Conservation (phyloP, 805 yeast genomes). For the Schizosaccharomyces japonicus region DNA sequence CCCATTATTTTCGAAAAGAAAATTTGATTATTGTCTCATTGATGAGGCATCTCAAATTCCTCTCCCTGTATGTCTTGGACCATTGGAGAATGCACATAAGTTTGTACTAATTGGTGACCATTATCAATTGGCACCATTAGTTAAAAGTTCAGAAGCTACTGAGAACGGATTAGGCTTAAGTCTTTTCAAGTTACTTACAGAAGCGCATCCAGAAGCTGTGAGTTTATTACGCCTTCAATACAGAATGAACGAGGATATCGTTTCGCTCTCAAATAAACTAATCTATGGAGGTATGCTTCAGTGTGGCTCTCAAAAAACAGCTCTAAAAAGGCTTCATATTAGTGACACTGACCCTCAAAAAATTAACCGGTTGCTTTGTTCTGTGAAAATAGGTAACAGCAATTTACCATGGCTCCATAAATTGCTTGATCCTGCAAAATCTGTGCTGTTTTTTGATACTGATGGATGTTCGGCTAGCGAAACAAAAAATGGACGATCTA, state of each 20-base stretch:
- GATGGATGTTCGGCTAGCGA: constrained; percentile 36
- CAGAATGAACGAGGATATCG: constrained; percentile 76
- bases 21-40: constrained; percentile 76
- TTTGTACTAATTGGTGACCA: constrained; percentile 94
- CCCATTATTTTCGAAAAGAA: constrained; percentile 30
- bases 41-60: constrained; percentile 96
- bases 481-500: constrained; percentile 33
- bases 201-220: constrained; percentile 48
- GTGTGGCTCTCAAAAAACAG: constrained; percentile 49
- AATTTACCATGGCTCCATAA: constrained; percentile 28
- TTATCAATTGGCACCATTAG: constrained; percentile 74
- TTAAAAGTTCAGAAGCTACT: constrained; percentile 42
- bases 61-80: constrained; percentile 76
- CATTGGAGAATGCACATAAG: constrained; percentile 48
- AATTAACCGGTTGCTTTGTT: too few species aligned
- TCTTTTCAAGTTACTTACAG: constrained; percentile 51
- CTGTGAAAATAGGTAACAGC: too few species aligned
- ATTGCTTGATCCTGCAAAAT: constrained; percentile 28
- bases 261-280: constrained; percentile 56
- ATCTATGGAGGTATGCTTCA: constrained; percentile 52
- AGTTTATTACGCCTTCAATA: constrained; percentile 62
- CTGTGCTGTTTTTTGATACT: constrained; percentile 59
- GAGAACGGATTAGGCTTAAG: constrained; percentile 46
- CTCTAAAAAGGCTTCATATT: constrained; percentile 25
- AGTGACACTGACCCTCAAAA: constrained; percentile 4